Conservation (phyloP, 1,284 basidiomycete species). For the Tylopilus sp. region DNA sequence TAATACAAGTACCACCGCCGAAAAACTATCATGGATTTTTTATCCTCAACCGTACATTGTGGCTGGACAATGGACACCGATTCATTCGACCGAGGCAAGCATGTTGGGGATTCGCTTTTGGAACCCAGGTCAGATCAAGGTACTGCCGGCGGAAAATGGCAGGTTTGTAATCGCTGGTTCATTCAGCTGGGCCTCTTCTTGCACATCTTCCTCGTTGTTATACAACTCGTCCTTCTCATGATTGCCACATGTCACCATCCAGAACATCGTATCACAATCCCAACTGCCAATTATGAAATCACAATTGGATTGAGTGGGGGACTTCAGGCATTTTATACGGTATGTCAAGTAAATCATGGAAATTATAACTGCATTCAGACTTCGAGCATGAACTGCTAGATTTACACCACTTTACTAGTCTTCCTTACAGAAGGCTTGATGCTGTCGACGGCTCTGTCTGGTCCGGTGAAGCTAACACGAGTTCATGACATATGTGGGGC, state of each 20-base stretch:
- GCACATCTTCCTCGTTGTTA: neutral
- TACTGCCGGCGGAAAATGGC: too few relatives aligned
- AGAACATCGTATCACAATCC: neutral
- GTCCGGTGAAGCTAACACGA: neutral
- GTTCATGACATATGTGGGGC: neutral
- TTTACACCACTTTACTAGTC: conserved; percentile 6
- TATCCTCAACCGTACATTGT: too few relatives aligned
- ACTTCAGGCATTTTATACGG: conserved; percentile 5
- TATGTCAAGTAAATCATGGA: neutral
- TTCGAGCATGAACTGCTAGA: neutral
- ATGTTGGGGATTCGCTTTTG: too few relatives aligned
- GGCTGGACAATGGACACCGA: too few relatives aligned
- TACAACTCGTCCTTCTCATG: neutral
- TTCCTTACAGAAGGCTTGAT: neutral
- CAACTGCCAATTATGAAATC: neutral
- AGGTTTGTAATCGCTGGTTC: too few relatives aligned
- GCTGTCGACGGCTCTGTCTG: neutral
- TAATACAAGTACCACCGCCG: too few relatives aligned
- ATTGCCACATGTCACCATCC: neutral
- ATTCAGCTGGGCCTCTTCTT: neutral
- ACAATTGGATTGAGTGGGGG: neutral
- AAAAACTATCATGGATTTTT: too few relatives aligned
- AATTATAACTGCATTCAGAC: neutral
- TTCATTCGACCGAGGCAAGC: too few relatives aligned
- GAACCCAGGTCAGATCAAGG: too few relatives aligned